Evolutionary conservation across 2,329 filamentous ascomycete species (phyloP).

Genomic region (Ophiocordyceps sinensis): DNA sequence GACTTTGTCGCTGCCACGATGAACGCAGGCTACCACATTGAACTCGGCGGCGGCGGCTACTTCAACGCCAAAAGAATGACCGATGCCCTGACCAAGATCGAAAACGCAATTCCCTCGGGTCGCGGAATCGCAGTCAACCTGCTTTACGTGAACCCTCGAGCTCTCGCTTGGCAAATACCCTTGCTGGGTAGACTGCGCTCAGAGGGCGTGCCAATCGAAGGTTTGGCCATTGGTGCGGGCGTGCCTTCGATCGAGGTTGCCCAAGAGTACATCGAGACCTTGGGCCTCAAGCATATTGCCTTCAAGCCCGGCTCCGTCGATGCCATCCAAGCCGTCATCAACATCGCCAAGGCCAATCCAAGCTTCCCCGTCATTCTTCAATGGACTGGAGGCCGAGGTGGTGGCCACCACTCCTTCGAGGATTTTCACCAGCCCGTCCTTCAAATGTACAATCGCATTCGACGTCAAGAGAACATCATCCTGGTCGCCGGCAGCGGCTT

Average conservation of each 20-base stretch:
- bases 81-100: slow-evolving; percentile 69
- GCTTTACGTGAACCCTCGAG: slow-evolving; percentile 79
- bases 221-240: slow-evolving; percentile 82
- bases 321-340: slow-evolving; percentile 78
- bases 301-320: slow-evolving; percentile 90
- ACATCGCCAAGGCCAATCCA: slow-evolving; percentile 88
- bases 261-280: slow-evolving; percentile 83
- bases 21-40: slow-evolving; percentile 90
- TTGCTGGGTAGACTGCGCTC: slow-evolving; percentile 65
- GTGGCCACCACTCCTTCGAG: slow-evolving; percentile 88
- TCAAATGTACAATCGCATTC: slow-evolving; percentile 80
- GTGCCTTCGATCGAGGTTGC: slow-evolving; percentile 89
- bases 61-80: slow-evolving; percentile 75
- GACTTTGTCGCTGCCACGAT: slow-evolving; percentile 87
- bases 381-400: slow-evolving; percentile 89
- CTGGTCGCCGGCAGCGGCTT: slow-evolving; percentile 86
- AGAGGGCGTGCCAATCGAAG: slow-evolving; percentile 82
- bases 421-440: slow-evolving; percentile 90
- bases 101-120: slow-evolving; percentile 67
- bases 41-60: slow-evolving; percentile 81
- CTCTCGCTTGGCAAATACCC: slow-evolving; percentile 88
- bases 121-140: slow-evolving; percentile 82
- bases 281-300: slow-evolving; percentile 81
- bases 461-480: slow-evolving; percentile 74
- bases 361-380: slow-evolving; percentile 85